Base-by-base conservation (phyloP, 1,284 basidiomycete genomes). In the Apiotrichum gamsii region DNA sequence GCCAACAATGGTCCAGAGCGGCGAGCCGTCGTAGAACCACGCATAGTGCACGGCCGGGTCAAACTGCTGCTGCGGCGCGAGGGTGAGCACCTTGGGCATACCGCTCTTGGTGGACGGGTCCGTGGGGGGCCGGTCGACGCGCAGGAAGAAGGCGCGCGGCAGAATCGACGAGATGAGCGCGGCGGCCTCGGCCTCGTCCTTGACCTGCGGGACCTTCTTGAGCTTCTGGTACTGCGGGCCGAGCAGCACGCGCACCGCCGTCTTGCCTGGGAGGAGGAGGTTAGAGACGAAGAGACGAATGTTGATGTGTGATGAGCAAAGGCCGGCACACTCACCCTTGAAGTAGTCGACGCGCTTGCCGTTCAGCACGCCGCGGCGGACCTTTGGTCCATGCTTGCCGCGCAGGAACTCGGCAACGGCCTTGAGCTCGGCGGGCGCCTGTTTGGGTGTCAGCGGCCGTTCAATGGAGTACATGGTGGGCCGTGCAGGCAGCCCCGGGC, bases 321-420 rank as follows among this genome's bases (percentile, higher is more conserved):
- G 31, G 5, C 14, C 23, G 20, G 33, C 19, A 24, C 4, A 75
- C 79, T 59, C 57, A 87, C 90, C 94, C 77, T 94, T 97, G 78
- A 98, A 98, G 75, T 97, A 97, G 72, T 97, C 94, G 47, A 93
- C 78, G 39, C 94, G 84, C 72, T 95, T 96, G 31, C 94, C 95
- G 61, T 90, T 90, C 64, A 97, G 75, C 8, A 91, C 84, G 31
- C 94, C 94, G 4, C 87, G 83, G 55, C 88, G 80, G 48, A 85
- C 82, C 77, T 96, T 96, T 64, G 95, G 83, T 13, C 89, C 89
- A 23, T 90, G 79, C 64, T 82, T 84, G 58, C 85, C 83, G 39
- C 91, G 81, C 39, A 96, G 76, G 65, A 89, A 96, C 58, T 87
- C 80, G 46, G 86, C 86, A 43, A 90, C 82, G 61, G 83, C 84